A percentile compares a stretch with the other conserved stretches of the same genome.
phyloP scores from a whole-genome alignment of 805 yeast species.

The Monosporozyma servazzii region DNA sequence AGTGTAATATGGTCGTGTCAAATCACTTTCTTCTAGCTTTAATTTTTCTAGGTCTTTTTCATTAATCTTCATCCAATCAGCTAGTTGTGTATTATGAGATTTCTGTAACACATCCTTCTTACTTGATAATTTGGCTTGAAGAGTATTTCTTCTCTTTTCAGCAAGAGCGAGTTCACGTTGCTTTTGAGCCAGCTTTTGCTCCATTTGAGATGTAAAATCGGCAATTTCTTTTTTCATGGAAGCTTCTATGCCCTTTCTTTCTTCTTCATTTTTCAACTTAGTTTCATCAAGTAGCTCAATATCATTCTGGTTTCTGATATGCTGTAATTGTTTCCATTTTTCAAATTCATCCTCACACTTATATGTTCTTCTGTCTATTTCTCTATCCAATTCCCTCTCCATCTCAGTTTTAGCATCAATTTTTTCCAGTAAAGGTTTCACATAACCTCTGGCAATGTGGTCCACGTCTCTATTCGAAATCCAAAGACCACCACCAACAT shows the following conservation, averaged over 20 bases:
- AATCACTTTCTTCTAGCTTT: conserved; percentile 22
- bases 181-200: conserved; percentile 29
- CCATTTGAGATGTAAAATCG: conserved; percentile 24
- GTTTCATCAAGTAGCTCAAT: conserved; percentile 33
- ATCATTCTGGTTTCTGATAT: conserved; percentile 32
- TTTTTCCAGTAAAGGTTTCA: conserved; percentile 74
- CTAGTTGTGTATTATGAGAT: conserved; percentile 8
- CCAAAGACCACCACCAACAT: conserved; percentile 81
- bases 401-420: conserved; percentile 58
- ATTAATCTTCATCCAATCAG: conserved; percentile 21
- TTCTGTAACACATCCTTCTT: not conserved
- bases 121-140: not conserved
- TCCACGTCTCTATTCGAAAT: conserved; percentile 71
- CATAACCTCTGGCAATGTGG: conserved; percentile 67
- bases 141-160: conserved; percentile 19
- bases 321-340: conserved; percentile 34
- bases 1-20: conserved; percentile 35
- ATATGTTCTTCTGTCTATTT: conserved; percentile 29
- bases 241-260: conserved; percentile 14
- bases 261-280: conserved; percentile 20
- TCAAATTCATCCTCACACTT: conserved; percentile 34
- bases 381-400: conserved; percentile 53
- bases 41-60: conserved; percentile 22
- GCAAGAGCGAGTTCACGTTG: conserved; percentile 32
- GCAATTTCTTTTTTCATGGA: not conserved